Evolutionary conservation across 495 filamentous ascomycete genomes (phyloP).

Genomic region (Hypomontagnella monticulosa): DNA sequence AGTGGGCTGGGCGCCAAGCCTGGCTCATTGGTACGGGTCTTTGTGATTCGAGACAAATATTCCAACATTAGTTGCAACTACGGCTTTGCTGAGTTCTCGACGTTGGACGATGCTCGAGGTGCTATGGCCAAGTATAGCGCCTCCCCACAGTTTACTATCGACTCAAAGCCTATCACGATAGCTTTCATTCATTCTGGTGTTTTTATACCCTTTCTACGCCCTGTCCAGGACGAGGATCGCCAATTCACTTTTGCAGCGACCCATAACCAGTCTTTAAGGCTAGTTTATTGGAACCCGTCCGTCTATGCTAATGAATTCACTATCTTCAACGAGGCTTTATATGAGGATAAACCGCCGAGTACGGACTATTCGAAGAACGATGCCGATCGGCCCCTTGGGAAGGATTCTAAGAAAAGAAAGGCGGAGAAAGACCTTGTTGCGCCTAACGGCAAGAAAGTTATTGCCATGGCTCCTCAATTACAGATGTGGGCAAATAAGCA

Average conservation of each 20-base stretch:
- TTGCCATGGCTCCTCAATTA: conserved; percentile 70
- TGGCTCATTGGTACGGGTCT: conserved; percentile 77
- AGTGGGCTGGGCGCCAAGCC: conserved; percentile 77
- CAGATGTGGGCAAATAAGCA: conserved; percentile 91
- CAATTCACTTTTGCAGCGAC: conserved; percentile 78
- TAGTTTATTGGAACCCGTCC: conserved; percentile 87
- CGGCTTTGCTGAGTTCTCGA: conserved; percentile 91
- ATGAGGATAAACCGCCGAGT: conserved; percentile 53
- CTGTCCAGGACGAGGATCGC: conserved; percentile 58
- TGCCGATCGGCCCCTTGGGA: conserved; percentile 47
- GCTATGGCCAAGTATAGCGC: conserved; percentile 79
- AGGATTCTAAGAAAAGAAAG: conserved; percentile 79
- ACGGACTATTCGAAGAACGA: conserved; percentile 48
- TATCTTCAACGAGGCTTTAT: conserved; percentile 57
- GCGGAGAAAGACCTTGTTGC: conserved; percentile 58
- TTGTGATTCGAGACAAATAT: conserved; percentile 79
- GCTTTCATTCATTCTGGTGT: conserved; percentile 89
- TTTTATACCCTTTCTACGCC: conserved; percentile 79
- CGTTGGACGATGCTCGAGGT: conserved; percentile 75
- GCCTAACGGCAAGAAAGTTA: conserved; percentile 63
- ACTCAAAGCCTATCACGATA: conserved; percentile 76
- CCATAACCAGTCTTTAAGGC: conserved; percentile 71
- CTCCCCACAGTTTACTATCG: conserved; percentile 85
- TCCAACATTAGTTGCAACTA: conserved; percentile 85
- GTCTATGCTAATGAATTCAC: conserved; percentile 75